Evolutionary conservation across 2,329 filamentous ascomycete species (phyloP).

Genomic region (Aspergillus phoenicis): DNA sequence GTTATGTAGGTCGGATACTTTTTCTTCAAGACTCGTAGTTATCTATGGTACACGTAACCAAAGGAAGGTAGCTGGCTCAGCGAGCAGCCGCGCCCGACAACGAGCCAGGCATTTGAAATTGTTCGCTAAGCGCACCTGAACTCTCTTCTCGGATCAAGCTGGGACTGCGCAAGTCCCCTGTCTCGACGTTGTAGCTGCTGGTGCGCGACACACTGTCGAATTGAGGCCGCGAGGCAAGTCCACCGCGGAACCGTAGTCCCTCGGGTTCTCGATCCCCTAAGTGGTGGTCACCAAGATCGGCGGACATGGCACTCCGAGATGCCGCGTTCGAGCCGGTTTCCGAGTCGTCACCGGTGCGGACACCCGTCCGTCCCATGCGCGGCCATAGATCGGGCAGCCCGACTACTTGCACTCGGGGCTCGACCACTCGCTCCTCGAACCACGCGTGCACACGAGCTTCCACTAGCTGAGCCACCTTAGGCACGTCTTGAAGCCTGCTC

Average conservation of each 20-base stretch:
- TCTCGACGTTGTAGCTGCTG: conserved; percentile 40
- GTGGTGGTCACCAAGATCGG: conserved; percentile 28
- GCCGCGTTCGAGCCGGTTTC: conserved; percentile 38
- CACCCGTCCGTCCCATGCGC: conserved; percentile 54
- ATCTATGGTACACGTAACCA: conserved; percentile 12
- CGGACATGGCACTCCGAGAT: conserved; percentile 33
- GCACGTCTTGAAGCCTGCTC: conserved; percentile 65
- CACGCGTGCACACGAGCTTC: conserved; percentile 66
- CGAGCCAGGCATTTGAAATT: conserved; percentile 44
- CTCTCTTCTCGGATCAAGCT: conserved; percentile 38
- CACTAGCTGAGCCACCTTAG: conserved; percentile 67
- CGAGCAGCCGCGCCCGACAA: conserved; percentile 35
- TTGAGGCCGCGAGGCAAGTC: conserved; percentile 29
- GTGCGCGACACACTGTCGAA: conserved; percentile 37
- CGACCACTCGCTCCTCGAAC: conserved; percentile 69
- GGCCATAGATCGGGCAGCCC: conserved; percentile 65
- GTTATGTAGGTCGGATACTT: conserved; percentile 1
- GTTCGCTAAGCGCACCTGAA: conserved; percentile 31
- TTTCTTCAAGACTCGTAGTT: not conserved
- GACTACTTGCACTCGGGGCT: conserved; percentile 67
- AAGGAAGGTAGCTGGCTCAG: conserved; percentile 17
- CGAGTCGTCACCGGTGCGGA: conserved; percentile 47
- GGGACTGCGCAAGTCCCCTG: conserved; percentile 33
- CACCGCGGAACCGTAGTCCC: conserved; percentile 38
- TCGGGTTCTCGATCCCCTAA: conserved; percentile 31